Base-by-base conservation (phyloP, 2,329 filamentous ascomycete species). In the Fusarium odoratissimum region DNA sequence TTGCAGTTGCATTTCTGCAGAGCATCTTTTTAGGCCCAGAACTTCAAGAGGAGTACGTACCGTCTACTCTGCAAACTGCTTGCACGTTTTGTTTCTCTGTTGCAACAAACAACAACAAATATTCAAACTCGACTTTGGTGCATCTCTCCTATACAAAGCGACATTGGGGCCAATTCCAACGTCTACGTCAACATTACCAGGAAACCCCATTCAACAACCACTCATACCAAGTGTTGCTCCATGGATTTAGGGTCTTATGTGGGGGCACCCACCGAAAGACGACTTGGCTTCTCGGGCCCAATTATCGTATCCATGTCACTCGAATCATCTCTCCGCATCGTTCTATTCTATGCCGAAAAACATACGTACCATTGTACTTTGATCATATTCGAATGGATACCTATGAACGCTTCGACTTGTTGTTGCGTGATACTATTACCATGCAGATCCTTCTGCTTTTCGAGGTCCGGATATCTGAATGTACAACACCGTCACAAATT, bases 181-280 rank as follows among this genome's bases (percentile, higher is more conserved):
- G 44, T 48, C 62, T 37, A 51, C 59, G 55, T 68, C 71, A 61
- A 74, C 38, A 38, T 38, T 46, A 59, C 46, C 41, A 19, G 23
- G 48, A 71, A 41, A 33, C 25, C 30, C 31, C 35, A 28, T 59
- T 45, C 21, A 33, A 40, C 37, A 62, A 40, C 62, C 58, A 68
- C 56, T 57, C 62, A 63, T 46, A 54, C 33, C 37, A 30, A 31
- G 33, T 55, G 37, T 49, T 61, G 33, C 48, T 68, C 59, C 67
- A 60, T 63, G 57, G 35, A 52, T 67, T 73, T 67, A 59, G 33
- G 60, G 69, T 68, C 40, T 30, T 25, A 37, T 58, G 71, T 74
- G 71, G 71, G 71, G 71, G 67, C 67, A 45, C 48, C 44, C 66
- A 67, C 70, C 41, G 40, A 40, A 38, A 55, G 17, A 48, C 40